Conservation (phyloP, 2,329 filamentous ascomycete genomes). For the Colletotrichum incanum region DNA sequence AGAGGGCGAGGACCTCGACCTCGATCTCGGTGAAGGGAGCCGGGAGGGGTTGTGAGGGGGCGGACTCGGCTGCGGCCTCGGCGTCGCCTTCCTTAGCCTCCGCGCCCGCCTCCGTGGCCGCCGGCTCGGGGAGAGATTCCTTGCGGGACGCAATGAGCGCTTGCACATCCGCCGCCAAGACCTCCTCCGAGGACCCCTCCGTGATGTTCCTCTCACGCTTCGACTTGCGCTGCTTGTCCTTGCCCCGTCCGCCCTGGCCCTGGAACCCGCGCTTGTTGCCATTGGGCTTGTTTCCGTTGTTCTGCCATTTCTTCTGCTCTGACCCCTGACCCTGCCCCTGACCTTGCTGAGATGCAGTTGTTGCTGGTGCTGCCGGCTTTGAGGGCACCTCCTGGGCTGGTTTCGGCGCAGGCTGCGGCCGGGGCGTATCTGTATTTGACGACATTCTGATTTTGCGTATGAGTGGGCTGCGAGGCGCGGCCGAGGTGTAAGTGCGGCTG, state of each 20-base stretch:
- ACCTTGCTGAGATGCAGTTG: conserved; percentile 24
- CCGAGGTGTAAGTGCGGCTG: conserved; percentile 1
- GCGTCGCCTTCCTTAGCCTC: conserved; percentile 47
- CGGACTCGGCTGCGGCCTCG: conserved; percentile 7
- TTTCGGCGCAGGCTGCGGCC: conserved; percentile 8
- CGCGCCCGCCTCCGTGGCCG: conserved; percentile 46
- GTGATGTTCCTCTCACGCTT: conserved; percentile 74
- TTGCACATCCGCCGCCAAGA: conserved; percentile 75
- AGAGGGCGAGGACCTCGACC: conserved; percentile 85
- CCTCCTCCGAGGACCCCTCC: conserved; percentile 76
- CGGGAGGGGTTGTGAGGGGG: conserved; percentile 62
- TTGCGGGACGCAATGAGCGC: conserved; percentile 65
- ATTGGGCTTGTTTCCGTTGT: conserved; percentile 28
- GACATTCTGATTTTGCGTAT: conserved; percentile 18
- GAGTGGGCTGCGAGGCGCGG: not conserved
- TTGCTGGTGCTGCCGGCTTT: conserved; percentile 13
- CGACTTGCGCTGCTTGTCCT: conserved; percentile 64
- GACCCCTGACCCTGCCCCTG: conserved; percentile 21
- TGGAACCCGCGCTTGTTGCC: conserved; percentile 44
- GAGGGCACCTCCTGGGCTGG: conserved; percentile 16
- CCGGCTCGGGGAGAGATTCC: conserved; percentile 46
- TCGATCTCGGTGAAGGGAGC: conserved; percentile 83
- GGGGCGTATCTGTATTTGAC: conserved; percentile 24
- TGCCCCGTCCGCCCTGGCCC: conserved; percentile 41
- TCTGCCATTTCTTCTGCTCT: conserved; percentile 30